phyloP scores from a whole-genome alignment of 192 early-diverging fungal species.

The Coemansia sp. region DNA sequence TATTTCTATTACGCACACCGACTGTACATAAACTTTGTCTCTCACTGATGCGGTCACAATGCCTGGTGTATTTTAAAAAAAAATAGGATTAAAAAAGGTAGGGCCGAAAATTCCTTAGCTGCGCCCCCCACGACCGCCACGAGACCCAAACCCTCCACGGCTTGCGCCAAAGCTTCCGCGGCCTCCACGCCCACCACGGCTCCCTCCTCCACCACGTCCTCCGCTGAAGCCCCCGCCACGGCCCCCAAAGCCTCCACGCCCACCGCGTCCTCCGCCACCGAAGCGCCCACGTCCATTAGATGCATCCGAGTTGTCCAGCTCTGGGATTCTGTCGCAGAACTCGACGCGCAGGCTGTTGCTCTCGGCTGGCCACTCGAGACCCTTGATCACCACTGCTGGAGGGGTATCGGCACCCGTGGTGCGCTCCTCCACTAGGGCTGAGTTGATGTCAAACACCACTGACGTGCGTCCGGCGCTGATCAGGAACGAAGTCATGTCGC shows the following conservation, averaged over 20 bases:
- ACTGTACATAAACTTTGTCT: no score
- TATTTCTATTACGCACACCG: no score
- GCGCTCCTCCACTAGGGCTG: slow-evolving; percentile 68
- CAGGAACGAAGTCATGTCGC: slow-evolving; percentile 77
- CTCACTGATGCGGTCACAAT: no score
- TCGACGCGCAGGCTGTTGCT: slow-evolving; percentile 62
- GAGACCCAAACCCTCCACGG: slow-evolving; percentile 48
- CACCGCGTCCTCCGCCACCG: slow-evolving; percentile 41
- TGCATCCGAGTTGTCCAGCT: slow-evolving; percentile 63
- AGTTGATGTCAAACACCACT: slow-evolving; percentile 82
- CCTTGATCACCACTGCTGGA: slow-evolving; percentile 58
- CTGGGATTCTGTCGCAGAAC: slow-evolving; percentile 74
- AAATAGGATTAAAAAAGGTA: no score
- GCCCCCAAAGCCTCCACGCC: slow-evolving; percentile 43
- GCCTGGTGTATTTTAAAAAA: no score
- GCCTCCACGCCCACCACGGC: slow-evolving; percentile 49
- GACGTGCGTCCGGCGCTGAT: slow-evolving; percentile 79
- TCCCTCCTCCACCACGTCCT: slow-evolving; percentile 44
- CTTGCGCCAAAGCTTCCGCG: slow-evolving; percentile 51
- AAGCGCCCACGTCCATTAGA: slow-evolving; percentile 28
- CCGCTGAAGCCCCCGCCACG: slow-evolving; percentile 45
- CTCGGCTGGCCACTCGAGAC: slow-evolving; percentile 67
- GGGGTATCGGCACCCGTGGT: slow-evolving; percentile 27
- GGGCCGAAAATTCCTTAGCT: no score
- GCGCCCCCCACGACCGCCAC: slow-evolving; percentile 17